These are phyloP conservation scores for Candolleomyces efflorescens DNA, from an alignment of 768 basidiomycete genomes.

Conservation along the genomic window DNA sequence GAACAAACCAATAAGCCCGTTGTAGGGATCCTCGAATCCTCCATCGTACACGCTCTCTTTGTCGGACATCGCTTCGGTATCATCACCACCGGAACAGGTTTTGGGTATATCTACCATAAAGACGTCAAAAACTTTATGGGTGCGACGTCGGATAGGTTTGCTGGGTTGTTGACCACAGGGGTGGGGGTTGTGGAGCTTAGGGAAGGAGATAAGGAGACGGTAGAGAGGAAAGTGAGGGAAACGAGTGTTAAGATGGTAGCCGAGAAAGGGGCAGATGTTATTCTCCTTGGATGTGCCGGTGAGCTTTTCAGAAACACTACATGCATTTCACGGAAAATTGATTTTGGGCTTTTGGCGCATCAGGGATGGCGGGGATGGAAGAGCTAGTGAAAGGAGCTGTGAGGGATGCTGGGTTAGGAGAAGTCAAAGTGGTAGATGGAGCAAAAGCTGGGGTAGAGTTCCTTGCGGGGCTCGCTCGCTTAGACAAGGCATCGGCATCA, in stretches of 20 bases:
- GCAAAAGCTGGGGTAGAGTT: conserved; percentile 34
- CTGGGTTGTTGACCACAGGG: conserved; percentile 27
- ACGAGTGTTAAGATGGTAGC: conserved; percentile 23
- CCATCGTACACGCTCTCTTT: conserved; percentile 29
- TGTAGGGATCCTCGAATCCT: conserved; percentile 31
- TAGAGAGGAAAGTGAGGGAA: conserved; percentile 26
- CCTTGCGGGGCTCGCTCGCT: conserved; percentile 27
- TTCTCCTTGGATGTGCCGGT: conserved; percentile 36
- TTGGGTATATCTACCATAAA: conserved; percentile 27
- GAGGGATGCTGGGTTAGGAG: conserved; percentile 19
- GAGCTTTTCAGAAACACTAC: not conserved
- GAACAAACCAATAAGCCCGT: conserved; percentile 27
- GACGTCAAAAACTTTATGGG: conserved; percentile 32
- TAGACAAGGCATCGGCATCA: conserved; percentile 14
- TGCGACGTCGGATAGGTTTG: conserved; percentile 29
- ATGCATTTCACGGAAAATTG: not conserved
- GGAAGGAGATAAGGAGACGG: conserved; percentile 23
- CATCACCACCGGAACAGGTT: conserved; percentile 31
- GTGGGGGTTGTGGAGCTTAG: conserved; percentile 31
- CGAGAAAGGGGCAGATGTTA: conserved; percentile 28
- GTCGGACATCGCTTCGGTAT: conserved; percentile 35
- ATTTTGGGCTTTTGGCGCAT: not conserved
- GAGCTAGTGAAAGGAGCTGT: conserved; percentile 23
- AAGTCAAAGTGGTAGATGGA: conserved; percentile 31
- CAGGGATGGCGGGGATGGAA: conserved; percentile 37